phyloP scores from a whole-genome alignment of 495 filamentous ascomycete genomes.

The Neurospora sp. region DNA sequence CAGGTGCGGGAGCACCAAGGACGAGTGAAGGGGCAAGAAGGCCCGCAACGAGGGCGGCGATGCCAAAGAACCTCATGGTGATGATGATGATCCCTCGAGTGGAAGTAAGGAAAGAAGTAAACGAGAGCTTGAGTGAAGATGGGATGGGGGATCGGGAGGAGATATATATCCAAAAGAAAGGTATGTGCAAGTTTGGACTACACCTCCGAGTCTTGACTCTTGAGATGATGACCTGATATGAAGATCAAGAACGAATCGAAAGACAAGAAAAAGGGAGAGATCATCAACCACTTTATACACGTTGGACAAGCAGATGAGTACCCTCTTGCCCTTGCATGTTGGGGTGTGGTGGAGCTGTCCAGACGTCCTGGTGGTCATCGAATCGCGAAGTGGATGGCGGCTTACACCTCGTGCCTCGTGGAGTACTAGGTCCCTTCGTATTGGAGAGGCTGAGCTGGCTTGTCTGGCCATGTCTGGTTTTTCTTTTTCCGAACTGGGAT shows the following conservation, averaged over 20 bases:
- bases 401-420: not conserved
- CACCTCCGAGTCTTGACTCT: not conserved
- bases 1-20: conserved; percentile 10
- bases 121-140: too few species aligned
- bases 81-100: not conserved
- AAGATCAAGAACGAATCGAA: not conserved
- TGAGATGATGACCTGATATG: not conserved
- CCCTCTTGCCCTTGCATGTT: not conserved
- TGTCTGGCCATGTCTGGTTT: not conserved
- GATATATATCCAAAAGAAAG: not conserved
- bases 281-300: not conserved
- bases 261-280: not conserved
- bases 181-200: not conserved
- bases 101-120: not conserved
- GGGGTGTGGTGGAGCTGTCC: not conserved
- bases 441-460: not conserved
- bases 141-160: not conserved
- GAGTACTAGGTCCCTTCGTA: not conserved
- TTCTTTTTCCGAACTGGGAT: not conserved
- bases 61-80: conserved; percentile 17
- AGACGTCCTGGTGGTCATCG: not conserved
- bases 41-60: conserved; percentile 14
- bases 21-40: conserved; percentile 11
- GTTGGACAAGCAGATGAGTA: not conserved
- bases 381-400: not conserved